Percentiles rank a stretch among this genome's conserved stretches.
These are phyloP conservation scores for Diaporthe caulivora DNA, from an alignment of 2,329 filamentous ascomycete genomes.

Conservation along the genomic window DNA sequence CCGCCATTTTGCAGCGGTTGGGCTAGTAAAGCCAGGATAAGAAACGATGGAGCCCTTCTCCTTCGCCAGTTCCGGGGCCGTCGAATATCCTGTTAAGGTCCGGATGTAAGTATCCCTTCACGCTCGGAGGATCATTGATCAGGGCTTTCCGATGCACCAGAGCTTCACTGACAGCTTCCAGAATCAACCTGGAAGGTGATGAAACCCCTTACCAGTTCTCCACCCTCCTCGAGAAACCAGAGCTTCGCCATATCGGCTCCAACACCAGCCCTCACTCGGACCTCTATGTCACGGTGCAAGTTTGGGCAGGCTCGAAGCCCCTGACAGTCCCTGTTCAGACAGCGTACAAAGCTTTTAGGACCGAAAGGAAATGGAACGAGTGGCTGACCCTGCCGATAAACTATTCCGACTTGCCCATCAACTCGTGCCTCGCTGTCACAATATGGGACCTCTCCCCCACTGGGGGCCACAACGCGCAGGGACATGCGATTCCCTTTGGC, in stretches of 20 bases:
- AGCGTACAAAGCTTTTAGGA: constrained; percentile 90
- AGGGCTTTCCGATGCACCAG: background rate
- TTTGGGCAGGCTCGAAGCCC: constrained; percentile 97
- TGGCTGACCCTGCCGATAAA: constrained; percentile 91
- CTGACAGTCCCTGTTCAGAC: constrained; percentile 93
- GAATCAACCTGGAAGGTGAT: constrained; percentile 82
- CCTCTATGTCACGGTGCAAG: constrained; percentile 90
- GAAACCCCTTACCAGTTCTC: constrained; percentile 82
- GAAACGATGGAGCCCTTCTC: constrained; percentile 90
- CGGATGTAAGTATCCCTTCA: constrained; percentile 64
- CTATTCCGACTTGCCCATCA: constrained; percentile 84
- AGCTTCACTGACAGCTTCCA: constrained; percentile 49
- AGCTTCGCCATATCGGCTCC: constrained; percentile 88
- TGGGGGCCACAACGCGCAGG: constrained; percentile 75
- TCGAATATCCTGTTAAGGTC: constrained; percentile 79
- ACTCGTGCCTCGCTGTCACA: constrained; percentile 89
- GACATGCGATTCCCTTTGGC: constrained; percentile 90
- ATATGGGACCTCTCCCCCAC: constrained; percentile 93
- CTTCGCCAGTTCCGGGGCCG: constrained; percentile 88
- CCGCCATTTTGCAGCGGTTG: background rate
- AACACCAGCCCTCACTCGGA: constrained; percentile 87
- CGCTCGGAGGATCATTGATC: background rate
- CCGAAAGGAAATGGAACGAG: constrained; percentile 88
- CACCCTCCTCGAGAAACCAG: constrained; percentile 80
- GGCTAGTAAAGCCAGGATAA: constrained; percentile 23